A percentile compares a stretch with the other conserved stretches of the same genome.
These are phyloP conservation scores for Hansenula lynferdii DNA, from an alignment of 1,139 yeast genomes.

Conservation along the genomic window DNA sequence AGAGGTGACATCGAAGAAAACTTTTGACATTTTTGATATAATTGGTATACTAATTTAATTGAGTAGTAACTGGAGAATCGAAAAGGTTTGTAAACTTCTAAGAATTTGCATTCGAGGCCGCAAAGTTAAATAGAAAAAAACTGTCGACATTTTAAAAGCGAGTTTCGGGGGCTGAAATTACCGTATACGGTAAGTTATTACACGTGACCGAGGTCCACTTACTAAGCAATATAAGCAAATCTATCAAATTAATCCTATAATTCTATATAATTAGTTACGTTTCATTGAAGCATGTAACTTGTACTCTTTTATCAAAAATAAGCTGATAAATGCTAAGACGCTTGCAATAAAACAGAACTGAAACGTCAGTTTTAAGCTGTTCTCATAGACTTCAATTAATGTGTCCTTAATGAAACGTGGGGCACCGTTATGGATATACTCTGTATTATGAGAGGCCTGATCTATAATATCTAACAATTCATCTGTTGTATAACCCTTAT, in stretches of 20 bases:
- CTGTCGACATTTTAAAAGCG: background rate
- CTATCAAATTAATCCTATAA: background rate
- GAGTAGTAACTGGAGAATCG: background rate
- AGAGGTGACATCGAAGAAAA: conserved; percentile 74
- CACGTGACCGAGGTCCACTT: no score
- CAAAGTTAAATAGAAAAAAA: background rate
- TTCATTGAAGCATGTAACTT: conserved; percentile 29
- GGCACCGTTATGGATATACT: conserved; percentile 43
- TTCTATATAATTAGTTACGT: conserved; percentile 16
- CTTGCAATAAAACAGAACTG: conserved; percentile 37
- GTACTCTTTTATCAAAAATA: conserved; percentile 34
- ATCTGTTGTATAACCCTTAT: conserved; percentile 27
- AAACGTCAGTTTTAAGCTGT: conserved; percentile 51
- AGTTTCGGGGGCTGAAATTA: background rate
- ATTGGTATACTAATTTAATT: background rate
- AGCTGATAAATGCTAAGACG: conserved; percentile 32
- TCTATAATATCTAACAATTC: conserved; percentile 40
- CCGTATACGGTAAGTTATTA: background rate
- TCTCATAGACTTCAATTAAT: conserved; percentile 42
- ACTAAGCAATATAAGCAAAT: background rate
- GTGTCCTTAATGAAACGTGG: conserved; percentile 45
- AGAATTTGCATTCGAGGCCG: no score
- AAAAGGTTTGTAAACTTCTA: background rate
- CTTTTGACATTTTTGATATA: conserved; percentile 42
- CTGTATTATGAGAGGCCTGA: conserved; percentile 51